A percentile compares a stretch with the other conserved stretches of the same genome.
These are phyloP conservation scores for Pythium monospermum DNA, from an alignment of 352 stramenopile genomes.

Conservation along the genomic window DNA sequence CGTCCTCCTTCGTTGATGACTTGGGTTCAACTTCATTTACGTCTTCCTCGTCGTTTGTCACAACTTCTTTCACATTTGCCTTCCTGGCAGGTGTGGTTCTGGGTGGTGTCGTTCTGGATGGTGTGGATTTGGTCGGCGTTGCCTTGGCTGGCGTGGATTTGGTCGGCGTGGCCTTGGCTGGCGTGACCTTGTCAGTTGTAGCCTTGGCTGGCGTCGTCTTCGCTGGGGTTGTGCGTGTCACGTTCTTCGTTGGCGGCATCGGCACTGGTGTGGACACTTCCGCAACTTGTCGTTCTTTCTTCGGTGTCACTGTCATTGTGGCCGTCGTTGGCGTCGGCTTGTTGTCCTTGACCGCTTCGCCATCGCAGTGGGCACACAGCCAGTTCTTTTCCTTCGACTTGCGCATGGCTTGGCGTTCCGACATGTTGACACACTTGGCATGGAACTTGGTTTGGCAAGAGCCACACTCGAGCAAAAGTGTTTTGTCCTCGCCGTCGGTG, in stretches of 20 bases:
- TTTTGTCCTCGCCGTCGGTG: slow-evolving; percentile 34
- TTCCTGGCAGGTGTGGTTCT: background rate
- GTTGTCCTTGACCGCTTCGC: slow-evolving; percentile 11
- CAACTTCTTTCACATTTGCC: background rate
- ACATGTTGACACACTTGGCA: slow-evolving; percentile 79
- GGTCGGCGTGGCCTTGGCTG: background rate
- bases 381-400: slow-evolving; percentile 49
- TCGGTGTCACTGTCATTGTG: too few relatives aligned
- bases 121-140: background rate
- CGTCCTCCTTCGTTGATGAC: background rate
- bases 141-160: background rate
- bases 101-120: background rate
- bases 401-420: slow-evolving; percentile 48
- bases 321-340: background rate
- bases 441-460: slow-evolving; percentile 70
- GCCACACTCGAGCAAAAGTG: slow-evolving; percentile 51
- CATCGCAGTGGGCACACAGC: slow-evolving; percentile 30
- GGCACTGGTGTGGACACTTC: background rate
- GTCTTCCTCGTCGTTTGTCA: too few relatives aligned
- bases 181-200: background rate
- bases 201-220: background rate
- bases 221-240: too few relatives aligned
- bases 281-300: background rate
- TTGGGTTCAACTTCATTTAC: background rate
- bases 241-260: too few relatives aligned